Percentiles rank a stretch among this genome's conserved stretches.
These are phyloP conservation scores for Mollisiaceae sp. DNA, from an alignment of 2,329 filamentous ascomycete genomes.

Conservation along the genomic window DNA sequence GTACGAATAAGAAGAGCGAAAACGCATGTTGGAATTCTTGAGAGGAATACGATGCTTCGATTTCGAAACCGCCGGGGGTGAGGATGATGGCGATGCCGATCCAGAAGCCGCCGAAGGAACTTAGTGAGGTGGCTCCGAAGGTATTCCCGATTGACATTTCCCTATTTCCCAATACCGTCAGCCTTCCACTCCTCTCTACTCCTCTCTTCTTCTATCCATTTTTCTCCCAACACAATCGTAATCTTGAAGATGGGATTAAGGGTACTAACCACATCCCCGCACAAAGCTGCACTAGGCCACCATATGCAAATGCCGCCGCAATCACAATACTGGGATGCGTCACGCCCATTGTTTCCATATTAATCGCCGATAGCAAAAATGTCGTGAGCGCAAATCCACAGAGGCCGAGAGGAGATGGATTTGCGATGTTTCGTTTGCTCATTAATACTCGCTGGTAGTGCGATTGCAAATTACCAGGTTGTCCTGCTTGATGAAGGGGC, in stretches of 20 bases:
- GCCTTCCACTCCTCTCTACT: not conserved
- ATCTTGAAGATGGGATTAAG: too few relatives aligned
- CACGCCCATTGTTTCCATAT: constrained; percentile 68
- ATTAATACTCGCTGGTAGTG: constrained; percentile 23
- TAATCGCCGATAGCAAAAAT: constrained; percentile 73
- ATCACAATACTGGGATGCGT: constrained; percentile 69
- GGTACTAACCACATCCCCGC: constrained; percentile 85
- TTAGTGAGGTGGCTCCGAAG: constrained; percentile 81
- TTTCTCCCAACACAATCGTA: too few relatives aligned
- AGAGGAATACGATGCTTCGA: constrained; percentile 56
- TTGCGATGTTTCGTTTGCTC: constrained; percentile 61
- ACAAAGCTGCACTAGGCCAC: constrained; percentile 77
- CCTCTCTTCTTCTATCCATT: too few relatives aligned
- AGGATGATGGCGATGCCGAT: constrained; percentile 74
- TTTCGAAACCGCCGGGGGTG: constrained; percentile 68
- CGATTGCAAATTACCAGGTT: constrained; percentile 26
- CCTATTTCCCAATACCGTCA: constrained; percentile 51
- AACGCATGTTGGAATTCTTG: constrained; percentile 63
- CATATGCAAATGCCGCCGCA: constrained; percentile 74
- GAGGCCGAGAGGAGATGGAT: constrained; percentile 47
- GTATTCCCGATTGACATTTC: constrained; percentile 90
- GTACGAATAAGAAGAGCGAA: constrained; percentile 68
- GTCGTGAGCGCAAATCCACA: constrained; percentile 27
- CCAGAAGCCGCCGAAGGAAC: constrained; percentile 87
- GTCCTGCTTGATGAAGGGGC: constrained; percentile 17